phyloP scores from a whole-genome alignment of 148 eudicot genomes.

The Amaranthus palmeri region DNA sequence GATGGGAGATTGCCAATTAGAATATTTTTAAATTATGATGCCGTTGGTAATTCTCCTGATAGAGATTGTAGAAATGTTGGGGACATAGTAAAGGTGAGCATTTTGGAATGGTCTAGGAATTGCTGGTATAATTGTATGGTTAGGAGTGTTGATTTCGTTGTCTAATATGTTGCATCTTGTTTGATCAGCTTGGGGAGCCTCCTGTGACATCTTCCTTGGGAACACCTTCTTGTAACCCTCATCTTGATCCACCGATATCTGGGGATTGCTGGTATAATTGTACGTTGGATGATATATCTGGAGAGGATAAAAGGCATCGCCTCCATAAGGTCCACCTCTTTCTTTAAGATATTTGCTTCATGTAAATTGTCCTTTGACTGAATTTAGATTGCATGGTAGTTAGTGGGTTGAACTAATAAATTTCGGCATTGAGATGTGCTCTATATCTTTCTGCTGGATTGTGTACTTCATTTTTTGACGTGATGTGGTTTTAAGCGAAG shows the following conservation, averaged over 20 bases:
- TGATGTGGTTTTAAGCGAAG: not conserved
- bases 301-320: constrained; percentile 78
- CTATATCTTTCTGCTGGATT: constrained; percentile 1
- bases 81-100: constrained; percentile 80
- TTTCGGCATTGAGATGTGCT: not conserved
- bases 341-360: not conserved
- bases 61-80: constrained; percentile 87
- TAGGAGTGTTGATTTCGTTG: not conserved
- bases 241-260: constrained; percentile 60
- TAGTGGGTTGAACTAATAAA: not conserved
- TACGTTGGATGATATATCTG: constrained; percentile 78
- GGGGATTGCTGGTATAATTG: constrained; percentile 99
- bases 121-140: constrained; percentile 1
- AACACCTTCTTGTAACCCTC: constrained; percentile 70
- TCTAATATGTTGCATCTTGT: constrained; percentile 1
- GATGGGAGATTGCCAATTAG: constrained; percentile 82
- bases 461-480: not conserved
- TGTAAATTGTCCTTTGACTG: not conserved
- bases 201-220: constrained; percentile 48
- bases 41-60: constrained; percentile 92
- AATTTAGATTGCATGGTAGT: not conserved
- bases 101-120: constrained; percentile 1
- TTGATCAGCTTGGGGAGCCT: constrained; percentile 88
- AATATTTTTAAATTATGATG: constrained; percentile 92
- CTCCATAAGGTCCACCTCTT: constrained; percentile 60